Evolutionary conservation across 257 asterid genomes (phyloP).

Genomic region (Solanum pinnatisectum): DNA sequence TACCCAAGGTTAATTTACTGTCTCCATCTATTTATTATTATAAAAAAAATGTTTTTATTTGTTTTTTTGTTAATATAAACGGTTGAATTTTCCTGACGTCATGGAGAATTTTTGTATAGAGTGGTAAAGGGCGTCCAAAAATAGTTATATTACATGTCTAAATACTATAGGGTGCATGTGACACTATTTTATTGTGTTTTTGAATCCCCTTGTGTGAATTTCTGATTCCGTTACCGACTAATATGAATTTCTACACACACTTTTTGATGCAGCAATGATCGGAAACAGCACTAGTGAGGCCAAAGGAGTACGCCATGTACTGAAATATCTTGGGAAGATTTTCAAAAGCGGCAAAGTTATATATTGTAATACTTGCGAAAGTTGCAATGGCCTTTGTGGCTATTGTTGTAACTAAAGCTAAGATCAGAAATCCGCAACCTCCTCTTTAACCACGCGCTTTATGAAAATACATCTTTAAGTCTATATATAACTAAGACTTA

Average conservation of each 20-base stretch:
- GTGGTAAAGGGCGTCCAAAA: background rate
- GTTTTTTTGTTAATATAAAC: background rate
- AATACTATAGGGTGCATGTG: background rate
- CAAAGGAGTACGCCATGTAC: background rate
- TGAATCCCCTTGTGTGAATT: background rate
- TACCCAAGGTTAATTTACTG: background rate
- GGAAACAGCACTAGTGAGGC: background rate
- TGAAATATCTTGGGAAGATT: background rate
- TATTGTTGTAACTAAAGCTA: background rate
- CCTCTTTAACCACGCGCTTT: background rate
- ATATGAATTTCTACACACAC: background rate
- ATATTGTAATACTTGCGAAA: background rate
- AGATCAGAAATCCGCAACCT: background rate
- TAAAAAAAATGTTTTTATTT: too few relatives aligned
- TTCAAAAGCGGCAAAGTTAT: background rate
- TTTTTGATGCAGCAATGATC: background rate
- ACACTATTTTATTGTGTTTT: too few relatives aligned
- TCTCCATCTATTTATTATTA: background rate
- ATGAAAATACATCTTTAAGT: background rate
- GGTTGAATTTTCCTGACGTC: background rate
- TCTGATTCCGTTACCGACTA: background rate
- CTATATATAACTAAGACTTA: background rate
- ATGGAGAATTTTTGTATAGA: background rate
- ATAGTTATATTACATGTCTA: background rate
- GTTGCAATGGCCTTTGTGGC: background rate